Percentiles rank a stretch among this genome's conserved stretches.
Evolutionary conservation across 2,329 filamentous ascomycete genomes (phyloP).

Genomic region (Plenodomus tracheiphilus): DNA sequence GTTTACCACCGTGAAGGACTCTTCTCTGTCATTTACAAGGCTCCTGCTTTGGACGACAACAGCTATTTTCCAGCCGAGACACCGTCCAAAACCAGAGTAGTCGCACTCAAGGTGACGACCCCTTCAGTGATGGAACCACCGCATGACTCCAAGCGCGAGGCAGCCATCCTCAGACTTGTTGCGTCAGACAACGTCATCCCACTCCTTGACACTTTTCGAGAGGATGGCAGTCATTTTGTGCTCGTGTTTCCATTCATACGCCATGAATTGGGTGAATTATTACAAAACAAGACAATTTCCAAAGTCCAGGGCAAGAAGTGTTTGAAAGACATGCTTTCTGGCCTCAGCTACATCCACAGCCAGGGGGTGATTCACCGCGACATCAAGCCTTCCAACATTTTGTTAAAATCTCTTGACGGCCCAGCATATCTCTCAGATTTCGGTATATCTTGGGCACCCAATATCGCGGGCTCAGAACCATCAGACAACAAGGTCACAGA

Average conservation of each 20-base stretch:
- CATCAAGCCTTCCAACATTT: slow-evolving; percentile 87
- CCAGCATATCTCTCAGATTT: slow-evolving; percentile 87
- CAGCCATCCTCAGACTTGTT: slow-evolving; percentile 68
- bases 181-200: slow-evolving; percentile 64
- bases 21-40: slow-evolving; percentile 82
- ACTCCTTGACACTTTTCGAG: slow-evolving; percentile 71
- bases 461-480: slow-evolving; percentile 62
- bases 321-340: slow-evolving; percentile 71
- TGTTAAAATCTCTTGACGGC: slow-evolving; percentile 68
- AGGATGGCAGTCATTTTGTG: slow-evolving; percentile 72
- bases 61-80: slow-evolving; percentile 33
- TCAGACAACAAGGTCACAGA: slow-evolving; percentile 77
- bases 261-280: slow-evolving; percentile 69
- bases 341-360: slow-evolving; percentile 70
- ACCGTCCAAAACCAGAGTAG: slow-evolving; percentile 38
- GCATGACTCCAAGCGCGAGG: slow-evolving; percentile 81
- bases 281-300: slow-evolving; percentile 54
- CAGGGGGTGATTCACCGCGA: slow-evolving; percentile 87
- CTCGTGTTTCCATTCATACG: slow-evolving; percentile 85
- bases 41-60: slow-evolving; percentile 48
- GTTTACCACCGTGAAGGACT: slow-evolving; percentile 67
- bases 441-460: slow-evolving; percentile 82
- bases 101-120: slow-evolving; percentile 85
- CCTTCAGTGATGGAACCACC: slow-evolving; percentile 74
- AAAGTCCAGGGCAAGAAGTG: slow-evolving; percentile 49